These are phyloP conservation scores for Tubosaeta sp. DNA, from an alignment of 768 basidiomycete species.

Conservation along the genomic window DNA sequence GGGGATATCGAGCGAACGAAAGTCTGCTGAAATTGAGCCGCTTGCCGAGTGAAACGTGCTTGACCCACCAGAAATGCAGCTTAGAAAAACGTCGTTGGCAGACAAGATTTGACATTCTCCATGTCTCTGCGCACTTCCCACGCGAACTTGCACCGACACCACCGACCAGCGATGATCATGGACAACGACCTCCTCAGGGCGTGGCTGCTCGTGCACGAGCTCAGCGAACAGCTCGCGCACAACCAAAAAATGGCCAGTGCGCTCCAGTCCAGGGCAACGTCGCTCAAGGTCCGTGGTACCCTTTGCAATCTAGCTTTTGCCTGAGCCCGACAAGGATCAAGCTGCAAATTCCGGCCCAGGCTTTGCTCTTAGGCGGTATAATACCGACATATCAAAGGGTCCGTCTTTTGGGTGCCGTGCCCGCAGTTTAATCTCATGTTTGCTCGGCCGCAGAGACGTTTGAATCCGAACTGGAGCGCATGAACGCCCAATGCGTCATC, in stretches of 20 bases:
- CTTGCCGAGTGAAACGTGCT: conserved; percentile 31
- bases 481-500: conserved; percentile 84
- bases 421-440: conserved; percentile 12
- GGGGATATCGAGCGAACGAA: conserved; percentile 14
- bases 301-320: conserved; percentile 6
- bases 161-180: conserved; percentile 37
- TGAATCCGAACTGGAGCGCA: conserved; percentile 87
- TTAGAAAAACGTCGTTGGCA: too few species aligned
- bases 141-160: background rate
- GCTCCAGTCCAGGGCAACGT: conserved; percentile 63
- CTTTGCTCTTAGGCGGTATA: conserved; percentile 77
- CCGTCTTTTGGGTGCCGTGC: conserved; percentile 6
- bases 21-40: conserved; percentile 14
- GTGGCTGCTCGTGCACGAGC: conserved; percentile 77
- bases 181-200: conserved; percentile 70
- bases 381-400: conserved; percentile 86
- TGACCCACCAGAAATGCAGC: background rate
- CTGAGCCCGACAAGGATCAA: conserved; percentile 52
- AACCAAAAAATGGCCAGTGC: conserved; percentile 73
- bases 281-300: conserved; percentile 60
- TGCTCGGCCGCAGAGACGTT: conserved; percentile 63
- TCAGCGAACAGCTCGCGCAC: conserved; percentile 75
- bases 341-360: conserved; percentile 68
- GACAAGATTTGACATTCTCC: background rate
- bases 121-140: background rate